A percentile compares a stretch with the other conserved stretches of the same genome.
Evolutionary conservation across 1,284 basidiomycete genomes (phyloP).

Genomic region (Irpex sp.): DNA sequence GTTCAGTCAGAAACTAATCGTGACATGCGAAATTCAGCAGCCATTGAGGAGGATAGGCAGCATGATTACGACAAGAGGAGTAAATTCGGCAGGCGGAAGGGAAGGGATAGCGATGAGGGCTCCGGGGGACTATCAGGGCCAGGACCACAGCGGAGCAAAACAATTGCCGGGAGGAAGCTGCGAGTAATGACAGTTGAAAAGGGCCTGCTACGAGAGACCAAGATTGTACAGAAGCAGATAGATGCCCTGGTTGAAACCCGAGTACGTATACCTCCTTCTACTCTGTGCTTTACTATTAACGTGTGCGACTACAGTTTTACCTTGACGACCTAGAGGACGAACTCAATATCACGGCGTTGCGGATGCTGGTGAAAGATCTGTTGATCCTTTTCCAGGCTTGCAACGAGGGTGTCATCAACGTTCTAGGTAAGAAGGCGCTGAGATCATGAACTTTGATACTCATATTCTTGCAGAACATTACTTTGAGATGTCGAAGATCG

Average conservation of each 20-base stretch:
- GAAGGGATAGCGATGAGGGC: constrained; percentile 15
- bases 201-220: constrained; percentile 90
- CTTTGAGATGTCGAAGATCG: constrained; percentile 96
- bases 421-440: constrained; percentile 59
- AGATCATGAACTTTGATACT: constrained; percentile 14
- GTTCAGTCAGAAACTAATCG: constrained; percentile 90
- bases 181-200: constrained; percentile 94
- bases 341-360: constrained; percentile 83
- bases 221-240: constrained; percentile 86
- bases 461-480: constrained; percentile 73
- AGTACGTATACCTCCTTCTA: constrained; percentile 43
- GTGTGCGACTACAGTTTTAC: constrained; percentile 69
- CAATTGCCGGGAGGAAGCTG: constrained; percentile 79
- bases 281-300: not conserved
- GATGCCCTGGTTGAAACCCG: constrained; percentile 85
- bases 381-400: constrained; percentile 94
- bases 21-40: constrained; percentile 65
- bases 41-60: constrained; percentile 51
- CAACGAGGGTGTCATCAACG: constrained; percentile 98
- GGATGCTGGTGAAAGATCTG: constrained; percentile 97
- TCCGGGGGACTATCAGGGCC: constrained; percentile 6
- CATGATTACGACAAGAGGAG: constrained; percentile 20
- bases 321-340: constrained; percentile 92
- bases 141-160: constrained; percentile 62
- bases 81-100: constrained; percentile 14